Percentiles rank a stretch among this genome's conserved stretches.
These are phyloP conservation scores for Populus pruinosa DNA, from an alignment of 345 rosid species.

Conservation along the genomic window DNA sequence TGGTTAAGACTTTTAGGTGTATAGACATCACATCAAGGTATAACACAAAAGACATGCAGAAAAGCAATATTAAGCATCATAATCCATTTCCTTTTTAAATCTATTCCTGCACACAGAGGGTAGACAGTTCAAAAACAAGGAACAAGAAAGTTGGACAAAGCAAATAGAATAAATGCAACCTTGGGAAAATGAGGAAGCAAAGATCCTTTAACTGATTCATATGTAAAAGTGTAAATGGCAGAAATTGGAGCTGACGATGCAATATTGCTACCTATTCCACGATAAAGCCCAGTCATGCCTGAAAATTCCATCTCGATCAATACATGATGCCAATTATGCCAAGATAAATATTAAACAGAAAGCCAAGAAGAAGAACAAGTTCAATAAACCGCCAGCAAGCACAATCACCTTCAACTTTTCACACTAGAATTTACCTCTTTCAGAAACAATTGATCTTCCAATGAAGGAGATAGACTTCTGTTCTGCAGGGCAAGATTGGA, in stretches of 20 bases:
- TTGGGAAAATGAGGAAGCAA: conserved; percentile 74
- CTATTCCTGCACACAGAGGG: not conserved
- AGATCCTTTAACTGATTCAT: conserved; percentile 79
- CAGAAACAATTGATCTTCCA: conserved; percentile 74
- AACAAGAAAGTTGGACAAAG: not conserved
- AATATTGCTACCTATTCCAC: conserved; percentile 80
- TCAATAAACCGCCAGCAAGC: not conserved
- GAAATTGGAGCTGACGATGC: conserved; percentile 93
- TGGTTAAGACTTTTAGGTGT: not conserved
- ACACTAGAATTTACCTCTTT: conserved; percentile 55
- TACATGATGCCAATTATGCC: not conserved
- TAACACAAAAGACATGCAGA: not conserved
- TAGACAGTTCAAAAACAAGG: not conserved
- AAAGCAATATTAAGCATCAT: not conserved
- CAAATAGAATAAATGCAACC: conserved; percentile 34
- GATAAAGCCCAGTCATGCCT: conserved; percentile 80
- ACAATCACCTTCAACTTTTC: conserved; percentile 4
- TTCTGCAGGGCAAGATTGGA: conserved; percentile 66
- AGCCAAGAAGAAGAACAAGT: not conserved
- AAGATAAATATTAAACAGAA: conserved; percentile 8
- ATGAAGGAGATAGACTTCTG: conserved; percentile 59
- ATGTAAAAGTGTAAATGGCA: conserved; percentile 80
- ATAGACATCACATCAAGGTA: not conserved
- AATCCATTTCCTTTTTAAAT: not conserved
- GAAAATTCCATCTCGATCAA: conserved; percentile 19